phyloP scores from a whole-genome alignment of 1,139 yeast species.

The Zygoascus sp. region DNA sequence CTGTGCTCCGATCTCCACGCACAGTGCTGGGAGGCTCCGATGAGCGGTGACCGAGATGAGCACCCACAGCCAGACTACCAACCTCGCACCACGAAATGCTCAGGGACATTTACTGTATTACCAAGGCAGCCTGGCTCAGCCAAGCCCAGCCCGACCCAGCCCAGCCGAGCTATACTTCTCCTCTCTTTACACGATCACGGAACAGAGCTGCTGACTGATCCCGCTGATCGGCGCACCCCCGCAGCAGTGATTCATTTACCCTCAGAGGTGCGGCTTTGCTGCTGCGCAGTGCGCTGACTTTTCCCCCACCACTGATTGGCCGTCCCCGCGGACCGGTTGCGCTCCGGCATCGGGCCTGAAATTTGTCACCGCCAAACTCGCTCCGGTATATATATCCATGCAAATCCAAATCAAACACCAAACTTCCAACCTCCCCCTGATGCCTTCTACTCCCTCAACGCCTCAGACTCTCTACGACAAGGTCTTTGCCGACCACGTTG shows the following conservation, averaged over 20 bases:
- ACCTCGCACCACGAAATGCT: too few species aligned
- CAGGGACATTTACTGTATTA: too few species aligned
- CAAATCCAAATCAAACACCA: neutral
- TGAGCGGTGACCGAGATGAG: too few species aligned
- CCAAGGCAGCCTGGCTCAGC: too few species aligned
- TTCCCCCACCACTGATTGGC: conserved; percentile 7
- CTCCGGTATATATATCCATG: conserved; percentile 1
- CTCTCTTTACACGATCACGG: too few species aligned
- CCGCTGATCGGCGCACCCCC: neutral
- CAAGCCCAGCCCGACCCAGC: too few species aligned
- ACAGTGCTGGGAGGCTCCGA: too few species aligned
- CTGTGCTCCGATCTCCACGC: too few species aligned
- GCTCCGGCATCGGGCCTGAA: conserved; percentile 3
- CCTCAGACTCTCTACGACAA: conserved; percentile 78
- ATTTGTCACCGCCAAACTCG: neutral
- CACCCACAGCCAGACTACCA: too few species aligned
- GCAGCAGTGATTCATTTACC: too few species aligned
- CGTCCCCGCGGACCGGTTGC: conserved; percentile 5
- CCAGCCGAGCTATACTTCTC: too few species aligned
- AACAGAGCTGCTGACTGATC: too few species aligned
- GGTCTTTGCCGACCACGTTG: conserved; percentile 91
- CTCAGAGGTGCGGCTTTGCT: neutral
- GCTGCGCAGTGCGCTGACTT: neutral
- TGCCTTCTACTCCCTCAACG: conserved; percentile 25
- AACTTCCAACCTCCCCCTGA: conserved; percentile 11